Conservation (phyloP, 2,329 filamentous ascomycete species). For the Sarocladiaceae sp. region DNA sequence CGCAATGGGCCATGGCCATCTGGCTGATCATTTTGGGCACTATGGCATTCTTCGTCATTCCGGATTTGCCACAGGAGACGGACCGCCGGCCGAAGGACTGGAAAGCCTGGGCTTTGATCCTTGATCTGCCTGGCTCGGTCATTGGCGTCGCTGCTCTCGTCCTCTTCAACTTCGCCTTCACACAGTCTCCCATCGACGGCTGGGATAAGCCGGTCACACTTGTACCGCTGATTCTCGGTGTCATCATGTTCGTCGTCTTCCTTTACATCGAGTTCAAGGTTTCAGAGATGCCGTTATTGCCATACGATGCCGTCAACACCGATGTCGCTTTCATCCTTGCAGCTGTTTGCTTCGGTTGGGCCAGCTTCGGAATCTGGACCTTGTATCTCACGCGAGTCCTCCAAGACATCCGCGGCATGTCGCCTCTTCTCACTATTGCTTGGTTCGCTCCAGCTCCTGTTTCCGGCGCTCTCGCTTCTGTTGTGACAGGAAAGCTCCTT, state of each 20-base stretch:
- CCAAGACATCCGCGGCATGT: constrained; percentile 34
- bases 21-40: constrained; percentile 28
- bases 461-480: constrained; percentile 38
- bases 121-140: constrained; percentile 36
- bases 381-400: constrained; percentile 49
- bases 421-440: constrained; percentile 39
- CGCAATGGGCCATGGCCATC: constrained; percentile 37
- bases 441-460: constrained; percentile 41
- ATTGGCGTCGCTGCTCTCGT: constrained; percentile 51
- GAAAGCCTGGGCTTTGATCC: constrained; percentile 20
- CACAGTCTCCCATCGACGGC: constrained; percentile 56
- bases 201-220: constrained; percentile 56
- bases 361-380: constrained; percentile 49
- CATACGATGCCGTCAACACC: constrained; percentile 43
- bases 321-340: constrained; percentile 51
- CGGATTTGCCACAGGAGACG: constrained; percentile 19
- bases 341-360: constrained; percentile 51
- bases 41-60: constrained; percentile 29
- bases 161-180: constrained; percentile 65
- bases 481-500: constrained; percentile 39
- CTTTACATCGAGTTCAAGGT: constrained; percentile 49
- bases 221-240: constrained; percentile 51
- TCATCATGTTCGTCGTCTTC: constrained; percentile 51
- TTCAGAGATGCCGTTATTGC: constrained; percentile 50
- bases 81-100: constrained; percentile 10